A percentile compares a stretch with the other conserved stretches of the same genome.
These are phyloP conservation scores for Marsdenia floribunda DNA, from an alignment of 257 asterid species.

Conservation along the genomic window DNA sequence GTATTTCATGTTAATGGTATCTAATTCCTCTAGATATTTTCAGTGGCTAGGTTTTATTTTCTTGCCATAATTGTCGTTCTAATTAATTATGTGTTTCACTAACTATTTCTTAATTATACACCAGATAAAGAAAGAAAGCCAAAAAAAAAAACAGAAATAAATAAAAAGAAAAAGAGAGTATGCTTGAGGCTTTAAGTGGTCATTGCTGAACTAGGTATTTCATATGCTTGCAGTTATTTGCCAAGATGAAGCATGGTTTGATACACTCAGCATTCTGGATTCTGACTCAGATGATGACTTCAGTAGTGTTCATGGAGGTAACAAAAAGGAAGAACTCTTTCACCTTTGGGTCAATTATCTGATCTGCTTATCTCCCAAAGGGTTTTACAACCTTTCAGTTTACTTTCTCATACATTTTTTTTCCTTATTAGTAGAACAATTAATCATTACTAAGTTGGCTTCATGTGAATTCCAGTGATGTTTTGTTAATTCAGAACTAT, in stretches of 20 bases:
- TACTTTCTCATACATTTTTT: neutral
- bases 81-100: neutral
- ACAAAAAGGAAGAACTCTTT: conserved; percentile 9
- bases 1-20: neutral
- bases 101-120: neutral
- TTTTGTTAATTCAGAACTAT: neutral
- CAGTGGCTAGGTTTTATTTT: neutral
- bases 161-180: no score
- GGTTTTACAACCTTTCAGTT: neutral
- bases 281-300: conserved; percentile 93
- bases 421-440: neutral
- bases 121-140: neutral
- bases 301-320: conserved; percentile 93
- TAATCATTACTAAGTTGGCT: neutral
- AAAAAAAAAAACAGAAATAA: no score
- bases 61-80: neutral
- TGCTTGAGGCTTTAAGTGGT: neutral
- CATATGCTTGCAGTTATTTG: conserved; percentile 48
- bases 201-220: neutral
- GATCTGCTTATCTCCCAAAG: neutral
- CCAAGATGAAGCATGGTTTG: conserved; percentile 91
- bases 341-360: neutral
- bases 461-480: neutral
- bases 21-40: neutral
- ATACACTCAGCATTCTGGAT: conserved; percentile 77